Evolutionary conservation across 441 rosid genomes (phyloP).

Genomic region (Erysimum pusillum): DNA sequence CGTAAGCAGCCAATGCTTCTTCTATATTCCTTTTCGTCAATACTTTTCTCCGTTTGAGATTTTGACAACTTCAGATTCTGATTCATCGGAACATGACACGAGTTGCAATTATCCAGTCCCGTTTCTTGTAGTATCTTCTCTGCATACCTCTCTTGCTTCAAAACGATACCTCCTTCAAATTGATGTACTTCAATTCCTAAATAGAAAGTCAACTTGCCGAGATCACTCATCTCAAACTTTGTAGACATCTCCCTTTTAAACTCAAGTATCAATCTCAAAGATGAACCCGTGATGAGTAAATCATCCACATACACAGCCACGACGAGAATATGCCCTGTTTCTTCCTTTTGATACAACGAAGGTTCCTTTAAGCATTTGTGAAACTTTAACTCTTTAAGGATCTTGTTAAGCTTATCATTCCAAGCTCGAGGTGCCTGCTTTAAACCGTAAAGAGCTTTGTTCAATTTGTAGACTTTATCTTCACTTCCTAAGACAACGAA

Average conservation of each 20-base stretch:
- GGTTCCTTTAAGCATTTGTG: too few species aligned
- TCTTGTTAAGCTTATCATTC: too few species aligned
- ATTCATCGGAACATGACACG: background rate
- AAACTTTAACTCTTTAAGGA: too few species aligned
- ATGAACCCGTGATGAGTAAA: background rate
- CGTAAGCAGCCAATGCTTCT: too few species aligned
- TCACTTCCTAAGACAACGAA: too few species aligned
- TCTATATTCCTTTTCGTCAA: too few species aligned
- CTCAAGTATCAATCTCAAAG: background rate
- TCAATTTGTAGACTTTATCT: too few species aligned
- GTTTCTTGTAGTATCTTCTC: background rate
- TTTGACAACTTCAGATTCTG: background rate
- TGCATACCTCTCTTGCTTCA: background rate
- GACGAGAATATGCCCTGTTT: background rate
- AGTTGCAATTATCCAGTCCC: background rate
- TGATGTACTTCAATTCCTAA: background rate
- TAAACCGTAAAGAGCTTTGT: too few species aligned
- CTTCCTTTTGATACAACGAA: background rate
- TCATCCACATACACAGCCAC: background rate
- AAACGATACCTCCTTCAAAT: accelerated
- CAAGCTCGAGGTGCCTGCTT: too few species aligned
- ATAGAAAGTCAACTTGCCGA: background rate
- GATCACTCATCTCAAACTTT: background rate
- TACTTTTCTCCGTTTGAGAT: too few species aligned
- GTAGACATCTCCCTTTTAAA: background rate